Evolutionary conservation across 2,329 filamentous ascomycete genomes (phyloP).

Genomic region (Aspergillus puulaauensis): DNA sequence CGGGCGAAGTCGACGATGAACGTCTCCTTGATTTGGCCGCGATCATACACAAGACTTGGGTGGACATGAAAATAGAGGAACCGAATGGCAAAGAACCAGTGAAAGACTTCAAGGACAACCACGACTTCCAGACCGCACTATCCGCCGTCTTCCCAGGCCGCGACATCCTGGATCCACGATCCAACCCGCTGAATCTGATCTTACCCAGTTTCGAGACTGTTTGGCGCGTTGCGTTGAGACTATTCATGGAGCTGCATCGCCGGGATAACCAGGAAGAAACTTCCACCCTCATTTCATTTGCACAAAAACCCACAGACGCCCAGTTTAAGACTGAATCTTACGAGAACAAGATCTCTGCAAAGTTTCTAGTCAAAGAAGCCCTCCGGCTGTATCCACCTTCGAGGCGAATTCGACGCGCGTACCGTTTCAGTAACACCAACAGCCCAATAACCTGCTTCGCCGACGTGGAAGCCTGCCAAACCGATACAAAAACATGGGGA

Average conservation of each 20-base stretch:
- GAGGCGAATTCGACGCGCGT: not conserved
- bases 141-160: not conserved
- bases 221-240: not conserved
- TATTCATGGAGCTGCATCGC: not conserved
- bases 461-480: not conserved
- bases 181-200: not conserved
- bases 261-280: not conserved
- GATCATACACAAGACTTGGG: not conserved
- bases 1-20: not conserved
- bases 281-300: not conserved
- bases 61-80: not conserved
- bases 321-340: not conserved
- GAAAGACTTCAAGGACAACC: not conserved
- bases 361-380: not conserved
- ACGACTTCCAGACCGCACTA: not conserved
- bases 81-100: not conserved
- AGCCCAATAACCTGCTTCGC: not conserved
- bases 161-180: not conserved
- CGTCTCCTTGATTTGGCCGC: not conserved
- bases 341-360: not conserved
- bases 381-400: not conserved
- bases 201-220: not conserved
- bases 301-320: not conserved
- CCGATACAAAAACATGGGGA: not conserved
- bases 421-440: not conserved